phyloP scores from a whole-genome alignment of 2,329 filamentous ascomycete genomes.

The Fusarium tuaranense region DNA sequence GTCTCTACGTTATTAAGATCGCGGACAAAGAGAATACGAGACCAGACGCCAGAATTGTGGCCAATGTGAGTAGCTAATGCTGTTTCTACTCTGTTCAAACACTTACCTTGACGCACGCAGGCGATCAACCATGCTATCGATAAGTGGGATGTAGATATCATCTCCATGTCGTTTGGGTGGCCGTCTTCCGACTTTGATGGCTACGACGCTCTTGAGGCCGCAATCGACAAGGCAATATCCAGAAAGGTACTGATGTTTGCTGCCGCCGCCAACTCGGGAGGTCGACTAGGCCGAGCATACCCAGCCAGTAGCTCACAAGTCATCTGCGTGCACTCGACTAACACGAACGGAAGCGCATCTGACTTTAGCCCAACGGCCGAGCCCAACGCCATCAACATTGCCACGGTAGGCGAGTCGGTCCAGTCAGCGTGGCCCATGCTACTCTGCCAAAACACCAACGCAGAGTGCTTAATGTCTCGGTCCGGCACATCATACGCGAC shows the following conservation, averaged over 20 bases:
- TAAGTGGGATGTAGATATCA: neutral
- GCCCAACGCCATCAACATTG: constrained; percentile 12
- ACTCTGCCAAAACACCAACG: constrained; percentile 2
- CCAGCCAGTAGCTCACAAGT: constrained; percentile 16
- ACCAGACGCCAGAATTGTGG: neutral
- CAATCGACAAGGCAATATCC: neutral
- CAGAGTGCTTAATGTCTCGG: neutral
- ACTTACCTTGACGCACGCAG: neutral
- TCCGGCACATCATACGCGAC: constrained; percentile 22
- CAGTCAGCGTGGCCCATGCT: constrained; percentile 18
- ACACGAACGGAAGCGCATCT: constrained; percentile 10
- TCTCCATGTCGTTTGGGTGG: constrained; percentile 17
- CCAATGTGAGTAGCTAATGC: neutral
- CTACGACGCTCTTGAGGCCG: neutral
- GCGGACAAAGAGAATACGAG: neutral
- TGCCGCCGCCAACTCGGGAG: constrained; percentile 22
- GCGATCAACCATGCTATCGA: neutral
- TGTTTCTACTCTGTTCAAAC: neutral
- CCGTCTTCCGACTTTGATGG: constrained; percentile 3
- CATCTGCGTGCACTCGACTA: constrained; percentile 25
- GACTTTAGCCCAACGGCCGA: constrained; percentile 17
- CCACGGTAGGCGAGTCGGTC: constrained; percentile 9
- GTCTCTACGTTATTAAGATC: neutral
- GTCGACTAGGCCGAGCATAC: constrained; percentile 2
- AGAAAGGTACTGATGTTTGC: constrained; percentile 11